These are phyloP conservation scores for Schizochytrium sp. DNA, from an alignment of 108 stramenopile species.

Conservation along the genomic window DNA sequence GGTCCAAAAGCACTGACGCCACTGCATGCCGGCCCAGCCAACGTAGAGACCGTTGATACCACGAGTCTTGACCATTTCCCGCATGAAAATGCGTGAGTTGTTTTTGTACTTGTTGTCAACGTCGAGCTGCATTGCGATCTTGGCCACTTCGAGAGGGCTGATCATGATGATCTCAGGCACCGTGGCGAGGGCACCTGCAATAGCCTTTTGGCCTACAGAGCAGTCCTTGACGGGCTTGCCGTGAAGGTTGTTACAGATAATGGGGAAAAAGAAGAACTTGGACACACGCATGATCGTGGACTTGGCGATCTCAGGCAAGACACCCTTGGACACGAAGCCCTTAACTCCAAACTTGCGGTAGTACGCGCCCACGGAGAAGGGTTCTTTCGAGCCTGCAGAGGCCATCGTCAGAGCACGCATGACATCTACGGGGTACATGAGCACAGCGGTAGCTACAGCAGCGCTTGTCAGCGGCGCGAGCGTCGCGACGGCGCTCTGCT, in stretches of 20 bases:
- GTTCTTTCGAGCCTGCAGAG: slow-evolving; percentile 52
- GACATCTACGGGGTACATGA: slow-evolving; percentile 61
- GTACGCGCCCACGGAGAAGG: slow-evolving; percentile 19
- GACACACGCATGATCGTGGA: slow-evolving; percentile 47
- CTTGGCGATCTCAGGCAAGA: slow-evolving; percentile 60
- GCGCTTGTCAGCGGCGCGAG: slow-evolving; percentile 35
- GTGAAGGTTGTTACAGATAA: slow-evolving; percentile 8
- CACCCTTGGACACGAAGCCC: slow-evolving; percentile 53
- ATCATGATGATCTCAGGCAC: slow-evolving; percentile 55
- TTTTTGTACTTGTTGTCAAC: slow-evolving; percentile 43
- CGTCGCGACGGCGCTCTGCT: slow-evolving; percentile 7
- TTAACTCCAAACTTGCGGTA: slow-evolving; percentile 43
- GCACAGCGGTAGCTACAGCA: background rate
- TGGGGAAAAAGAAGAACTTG: slow-evolving; percentile 62
- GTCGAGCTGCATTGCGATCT: slow-evolving; percentile 62
- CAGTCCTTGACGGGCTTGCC: background rate
- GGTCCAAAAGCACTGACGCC: slow-evolving; percentile 63
- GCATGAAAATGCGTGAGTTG: background rate
- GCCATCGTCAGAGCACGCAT: slow-evolving; percentile 60
- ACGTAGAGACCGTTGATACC: slow-evolving; percentile 21
- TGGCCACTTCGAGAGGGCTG: slow-evolving; percentile 60
- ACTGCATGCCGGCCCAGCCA: slow-evolving; percentile 56
- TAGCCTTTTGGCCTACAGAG: background rate
- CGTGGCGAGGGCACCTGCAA: slow-evolving; percentile 58
- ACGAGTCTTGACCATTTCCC: slow-evolving; percentile 20